These are phyloP conservation scores for Akanthomyces muscarius DNA, from an alignment of 2,329 filamentous ascomycete genomes.

Conservation along the genomic window DNA sequence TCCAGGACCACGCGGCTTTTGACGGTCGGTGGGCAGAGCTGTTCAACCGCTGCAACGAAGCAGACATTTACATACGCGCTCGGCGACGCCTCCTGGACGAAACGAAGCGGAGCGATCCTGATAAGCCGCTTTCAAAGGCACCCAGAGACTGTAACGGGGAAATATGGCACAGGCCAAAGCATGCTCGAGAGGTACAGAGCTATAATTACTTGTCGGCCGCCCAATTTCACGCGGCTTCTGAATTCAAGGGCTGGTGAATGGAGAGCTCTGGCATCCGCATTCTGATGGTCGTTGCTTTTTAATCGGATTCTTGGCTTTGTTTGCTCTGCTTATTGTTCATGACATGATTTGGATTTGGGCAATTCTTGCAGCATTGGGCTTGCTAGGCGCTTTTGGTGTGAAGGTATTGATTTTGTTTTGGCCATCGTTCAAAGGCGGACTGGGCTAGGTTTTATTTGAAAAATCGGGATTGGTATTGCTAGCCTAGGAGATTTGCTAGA, in stretches of 20 bases:
- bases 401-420: no score
- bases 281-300: no score
- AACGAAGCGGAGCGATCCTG: not conserved
- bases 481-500: no score
- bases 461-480: no score
- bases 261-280: no score
- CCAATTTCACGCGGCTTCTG: not conserved
- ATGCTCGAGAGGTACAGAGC: not conserved
- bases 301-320: no score
- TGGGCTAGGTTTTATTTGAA: no score
- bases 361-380: no score
- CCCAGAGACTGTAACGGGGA: not conserved
- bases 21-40: not conserved
- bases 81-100: not conserved
- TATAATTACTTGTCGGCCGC: not conserved
- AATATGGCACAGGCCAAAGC: not conserved
- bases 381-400: no score
- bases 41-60: slow-evolving; percentile 18
- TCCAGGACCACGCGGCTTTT: not conserved
- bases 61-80: slow-evolving; percentile 23
- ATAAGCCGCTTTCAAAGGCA: not conserved
- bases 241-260: not conserved
- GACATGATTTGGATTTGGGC: no score
- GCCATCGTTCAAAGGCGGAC: no score
- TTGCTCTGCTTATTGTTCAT: no score